Percentiles rank a stretch among this genome's conserved stretches.
These are phyloP conservation scores for Gautieria morchelliformis DNA, from an alignment of 768 basidiomycete genomes.

Conservation along the genomic window DNA sequence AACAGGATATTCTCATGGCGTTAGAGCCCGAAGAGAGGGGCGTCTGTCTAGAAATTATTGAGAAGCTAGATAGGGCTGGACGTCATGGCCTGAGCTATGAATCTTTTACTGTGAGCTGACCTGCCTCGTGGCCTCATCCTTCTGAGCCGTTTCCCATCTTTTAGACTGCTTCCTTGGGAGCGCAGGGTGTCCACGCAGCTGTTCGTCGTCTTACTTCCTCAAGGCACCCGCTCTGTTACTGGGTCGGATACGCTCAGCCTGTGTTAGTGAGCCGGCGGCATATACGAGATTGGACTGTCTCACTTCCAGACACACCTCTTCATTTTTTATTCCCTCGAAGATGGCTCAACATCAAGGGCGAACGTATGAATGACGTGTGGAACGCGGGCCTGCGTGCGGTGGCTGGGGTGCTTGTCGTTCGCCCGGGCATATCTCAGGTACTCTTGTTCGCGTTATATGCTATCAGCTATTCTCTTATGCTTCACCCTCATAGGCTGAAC, in stretches of 20 bases:
- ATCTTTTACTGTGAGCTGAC: neutral
- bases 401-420: conserved; percentile 52
- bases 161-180: neutral
- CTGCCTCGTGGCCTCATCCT: neutral
- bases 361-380: conserved; percentile 54
- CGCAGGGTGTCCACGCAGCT: neutral
- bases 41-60: neutral
- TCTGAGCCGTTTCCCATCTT: neutral
- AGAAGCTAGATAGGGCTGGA: neutral
- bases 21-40: neutral
- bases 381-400: conserved; percentile 62
- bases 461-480: neutral
- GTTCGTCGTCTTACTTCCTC: neutral
- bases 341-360: conserved; percentile 69
- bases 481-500: conserved; percentile 40
- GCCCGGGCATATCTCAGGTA: conserved; percentile 70
- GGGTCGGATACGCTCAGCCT: conserved; percentile 4
- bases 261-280: conserved; percentile 5
- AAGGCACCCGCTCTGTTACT: neutral
- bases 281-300: conserved; percentile 46
- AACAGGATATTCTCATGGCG: neutral
- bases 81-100: conserved; percentile 1
- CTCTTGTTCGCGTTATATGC: conserved; percentile 12
- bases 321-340: conserved; percentile 53
- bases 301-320: conserved; percentile 34